Conservation (phyloP, 2,329 filamentous ascomycete genomes). For the Aspergillus udagawae region DNA sequence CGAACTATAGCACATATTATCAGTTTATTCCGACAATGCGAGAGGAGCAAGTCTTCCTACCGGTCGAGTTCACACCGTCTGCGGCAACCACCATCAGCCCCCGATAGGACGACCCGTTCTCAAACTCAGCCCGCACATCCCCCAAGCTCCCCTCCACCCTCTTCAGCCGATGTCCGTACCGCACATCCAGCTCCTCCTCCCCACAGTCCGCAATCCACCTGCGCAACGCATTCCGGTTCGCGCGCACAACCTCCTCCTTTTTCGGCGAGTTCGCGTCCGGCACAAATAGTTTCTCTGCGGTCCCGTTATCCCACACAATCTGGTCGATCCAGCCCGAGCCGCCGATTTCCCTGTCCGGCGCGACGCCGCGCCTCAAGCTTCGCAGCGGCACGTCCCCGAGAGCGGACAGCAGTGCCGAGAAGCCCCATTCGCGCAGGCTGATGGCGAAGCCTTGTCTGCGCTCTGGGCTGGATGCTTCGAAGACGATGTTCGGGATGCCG, state of each 20-base stretch:
- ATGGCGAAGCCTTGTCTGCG: slow-evolving; percentile 11
- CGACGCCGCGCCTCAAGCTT: slow-evolving; percentile 3
- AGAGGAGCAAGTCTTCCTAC: background rate
- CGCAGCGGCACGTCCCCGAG: slow-evolving; percentile 3
- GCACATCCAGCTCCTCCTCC: slow-evolving; percentile 7
- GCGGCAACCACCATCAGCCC: slow-evolving; percentile 8
- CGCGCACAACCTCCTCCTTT: slow-evolving; percentile 3
- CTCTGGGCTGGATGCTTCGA: background rate
- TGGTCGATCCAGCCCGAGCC: slow-evolving; percentile 11
- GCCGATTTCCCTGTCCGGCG: slow-evolving; percentile 8
- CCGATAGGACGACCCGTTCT: slow-evolving; percentile 6
- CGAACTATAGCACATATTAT: background rate
- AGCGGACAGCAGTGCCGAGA: background rate
- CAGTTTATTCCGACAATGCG: background rate
- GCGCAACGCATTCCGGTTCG: slow-evolving; percentile 8
- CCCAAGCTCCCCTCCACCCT: background rate
- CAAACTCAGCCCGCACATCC: slow-evolving; percentile 1
- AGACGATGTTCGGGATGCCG: no score
- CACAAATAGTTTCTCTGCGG: slow-evolving; percentile 2
- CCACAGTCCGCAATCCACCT: slow-evolving; percentile 9
- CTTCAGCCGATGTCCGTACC: slow-evolving; percentile 5
- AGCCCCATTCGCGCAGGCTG: slow-evolving; percentile 8
- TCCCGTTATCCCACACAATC: slow-evolving; percentile 8
- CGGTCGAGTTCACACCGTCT: slow-evolving; percentile 6
- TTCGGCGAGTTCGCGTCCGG: background rate